Evolutionary conservation across 108 stramenopile species (phyloP), one percentile per base, ranked within the genome.

Genomic region (Cyclotella baltica): DNA sequence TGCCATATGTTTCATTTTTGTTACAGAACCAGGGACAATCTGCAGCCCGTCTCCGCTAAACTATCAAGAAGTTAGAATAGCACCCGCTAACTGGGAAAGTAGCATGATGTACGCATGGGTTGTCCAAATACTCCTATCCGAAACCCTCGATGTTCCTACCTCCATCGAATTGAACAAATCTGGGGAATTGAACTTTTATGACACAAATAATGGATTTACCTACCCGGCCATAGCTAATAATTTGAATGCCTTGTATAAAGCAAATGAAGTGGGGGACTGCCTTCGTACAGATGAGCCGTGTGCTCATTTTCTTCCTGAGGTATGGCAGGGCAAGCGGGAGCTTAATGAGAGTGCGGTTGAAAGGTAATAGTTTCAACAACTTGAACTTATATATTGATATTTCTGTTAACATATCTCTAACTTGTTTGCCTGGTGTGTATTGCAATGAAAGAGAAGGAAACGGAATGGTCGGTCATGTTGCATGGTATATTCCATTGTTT

Each of bases 91-190:
- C 50, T 86, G 85, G 85, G 85, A 86, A 38, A 47, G 64, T 0
- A 30, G 72, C 48, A 82, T 83, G 25, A 57, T 86, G 16, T 71
- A 72, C 20, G 47, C 30, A 33, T 86, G 79, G 79, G 78, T 86
- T 10, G 37, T 78, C 23, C 85, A 86, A 71, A 83, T 86, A 8
- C 53, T 81, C 35, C 47, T 86, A n/a, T 73, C 55, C 16, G 85
- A 86, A 66, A 40, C 78, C 4, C 62, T 83, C n/a, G 72, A 69
- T 29, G 85, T 86, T 28, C 85, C 85, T 3, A 50, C 52, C 2
- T 50, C 81, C 0, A 53, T 86, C 23, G 85, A 78, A n/a, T n/a
- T n/a, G n/a, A 0, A 59, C 66, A 15, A n/a, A 48, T 16, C 47
- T 62, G 19, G 75, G 13, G 35, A 0, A 28, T 27, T 67, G 23